Conservation (phyloP, 495 filamentous ascomycete genomes). For the Hypoxylon trugodes region DNA sequence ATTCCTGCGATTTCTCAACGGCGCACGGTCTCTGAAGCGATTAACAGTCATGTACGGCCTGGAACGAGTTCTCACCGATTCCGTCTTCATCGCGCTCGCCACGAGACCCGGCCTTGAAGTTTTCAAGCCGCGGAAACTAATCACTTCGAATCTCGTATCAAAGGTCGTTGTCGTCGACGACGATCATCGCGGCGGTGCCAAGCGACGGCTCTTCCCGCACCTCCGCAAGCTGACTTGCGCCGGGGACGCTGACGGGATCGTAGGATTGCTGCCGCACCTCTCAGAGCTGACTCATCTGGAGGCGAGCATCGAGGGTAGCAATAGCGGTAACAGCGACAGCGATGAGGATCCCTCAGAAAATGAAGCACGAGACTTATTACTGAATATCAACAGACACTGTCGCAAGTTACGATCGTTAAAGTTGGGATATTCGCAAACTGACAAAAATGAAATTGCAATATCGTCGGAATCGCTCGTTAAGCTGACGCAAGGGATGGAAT, state of each 20-base stretch:
- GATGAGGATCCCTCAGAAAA: too few species aligned
- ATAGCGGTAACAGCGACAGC: too few species aligned
- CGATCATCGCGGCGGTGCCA: neutral
- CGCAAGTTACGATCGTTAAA: neutral
- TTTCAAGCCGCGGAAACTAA: neutral
- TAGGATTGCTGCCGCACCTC: slow-evolving; percentile 3
- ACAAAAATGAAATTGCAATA: neutral
- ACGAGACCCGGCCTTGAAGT: slow-evolving; percentile 1
- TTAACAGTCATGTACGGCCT: neutral
- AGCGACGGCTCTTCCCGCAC: neutral
- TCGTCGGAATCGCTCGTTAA: neutral
- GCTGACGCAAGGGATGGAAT: neutral
- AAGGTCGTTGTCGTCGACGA: neutral
- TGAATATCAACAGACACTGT: neutral
- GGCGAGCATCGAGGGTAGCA: neutral
- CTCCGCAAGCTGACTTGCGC: neutral
- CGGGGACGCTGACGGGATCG: neutral
- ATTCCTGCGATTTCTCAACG: neutral
- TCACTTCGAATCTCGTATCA: neutral
- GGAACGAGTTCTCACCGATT: neutral
- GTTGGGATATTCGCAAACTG: neutral
- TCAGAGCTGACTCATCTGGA: neutral
- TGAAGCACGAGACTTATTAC: neutral
- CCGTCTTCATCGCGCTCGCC: slow-evolving; percentile 3
- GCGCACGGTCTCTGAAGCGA: neutral